Conservation (phyloP, 2,329 filamentous ascomycete species). For the Ophiostoma australiae region DNA sequence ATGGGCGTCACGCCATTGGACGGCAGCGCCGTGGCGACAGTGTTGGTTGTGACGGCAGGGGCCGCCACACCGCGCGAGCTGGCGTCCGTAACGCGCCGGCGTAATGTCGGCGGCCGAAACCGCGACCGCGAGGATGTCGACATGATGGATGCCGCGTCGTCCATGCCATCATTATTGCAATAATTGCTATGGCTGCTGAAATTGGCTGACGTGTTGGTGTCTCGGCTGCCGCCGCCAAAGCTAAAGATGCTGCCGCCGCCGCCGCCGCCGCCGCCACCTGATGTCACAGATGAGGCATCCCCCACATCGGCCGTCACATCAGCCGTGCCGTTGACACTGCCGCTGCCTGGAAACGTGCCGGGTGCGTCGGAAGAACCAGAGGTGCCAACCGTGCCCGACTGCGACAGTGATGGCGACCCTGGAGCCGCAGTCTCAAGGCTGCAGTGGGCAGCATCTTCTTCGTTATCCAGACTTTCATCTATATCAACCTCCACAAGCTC, state of each 20-base stretch:
- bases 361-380: conserved; percentile 5
- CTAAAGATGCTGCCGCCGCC: conserved; percentile 12
- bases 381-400: conserved; percentile 18
- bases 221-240: conserved; percentile 23
- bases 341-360: background rate
- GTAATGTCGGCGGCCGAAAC: conserved; percentile 40
- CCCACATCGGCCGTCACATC: conserved; percentile 23
- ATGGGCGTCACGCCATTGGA: conserved; percentile 24
- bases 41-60: conserved; percentile 20
- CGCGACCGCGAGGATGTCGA: conserved; percentile 42
- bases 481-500: conserved; percentile 74
- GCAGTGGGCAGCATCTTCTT: conserved; percentile 35
- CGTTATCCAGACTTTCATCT: conserved; percentile 25
- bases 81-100: conserved; percentile 36
- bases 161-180: background rate
- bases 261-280: conserved; percentile 3
- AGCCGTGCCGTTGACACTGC: conserved; percentile 16
- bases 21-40: conserved; percentile 24
- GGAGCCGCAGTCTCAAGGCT: conserved; percentile 23
- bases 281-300: conserved; percentile 8
- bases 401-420: conserved; percentile 21
- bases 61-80: conserved; percentile 21
- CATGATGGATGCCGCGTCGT: conserved; percentile 43
- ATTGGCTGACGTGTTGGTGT: conserved; percentile 4
- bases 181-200: background rate